Evolutionary conservation across 352 stramenopile species (phyloP).

Genomic region (Phytophthora tentaculata): DNA sequence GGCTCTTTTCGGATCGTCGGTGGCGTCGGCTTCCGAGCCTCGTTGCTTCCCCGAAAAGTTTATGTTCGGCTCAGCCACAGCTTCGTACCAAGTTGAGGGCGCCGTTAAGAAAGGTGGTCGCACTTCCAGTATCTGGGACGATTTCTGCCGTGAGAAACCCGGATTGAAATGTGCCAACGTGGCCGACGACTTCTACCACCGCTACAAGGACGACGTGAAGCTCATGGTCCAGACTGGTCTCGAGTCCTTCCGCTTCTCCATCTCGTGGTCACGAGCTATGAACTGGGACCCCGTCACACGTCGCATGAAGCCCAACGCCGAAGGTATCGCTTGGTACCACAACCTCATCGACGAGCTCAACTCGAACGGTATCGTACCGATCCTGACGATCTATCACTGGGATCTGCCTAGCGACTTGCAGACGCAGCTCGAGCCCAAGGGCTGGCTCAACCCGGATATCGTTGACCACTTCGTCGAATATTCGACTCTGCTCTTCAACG

Average conservation of each 20-base stretch:
- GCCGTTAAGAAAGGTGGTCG: conserved; percentile 73
- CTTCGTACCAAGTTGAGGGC: conserved; percentile 93
- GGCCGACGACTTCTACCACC: conserved; percentile 93
- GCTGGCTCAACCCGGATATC: conserved; percentile 58
- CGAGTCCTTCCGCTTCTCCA: conserved; percentile 92
- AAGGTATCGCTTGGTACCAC: conserved; percentile 93
- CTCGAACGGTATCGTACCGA: conserved; percentile 77
- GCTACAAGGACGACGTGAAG: conserved; percentile 89
- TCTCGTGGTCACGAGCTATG: conserved; percentile 91
- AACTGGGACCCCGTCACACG: conserved; percentile 61
- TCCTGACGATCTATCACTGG: conserved; percentile 95
- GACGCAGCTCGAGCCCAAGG: conserved; percentile 57
- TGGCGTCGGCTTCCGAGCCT: conserved; percentile 10
- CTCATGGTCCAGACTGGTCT: conserved; percentile 93
- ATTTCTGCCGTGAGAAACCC: conserved; percentile 71
- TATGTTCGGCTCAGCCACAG: conserved; percentile 84
- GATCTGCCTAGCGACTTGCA: conserved; percentile 88
- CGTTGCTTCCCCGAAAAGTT: conserved; percentile 66
- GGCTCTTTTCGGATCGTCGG: conserved; percentile 4
- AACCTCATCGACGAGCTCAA: conserved; percentile 86
- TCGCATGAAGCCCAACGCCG: conserved; percentile 61
- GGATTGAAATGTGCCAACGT: conserved; percentile 85
- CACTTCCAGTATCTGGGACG: conserved; percentile 92
- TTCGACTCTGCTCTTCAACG: conserved; percentile 86
- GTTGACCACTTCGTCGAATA: conserved; percentile 84